These are phyloP conservation scores for Russula sp. DNA, from an alignment of 768 basidiomycete genomes.

Conservation along the genomic window DNA sequence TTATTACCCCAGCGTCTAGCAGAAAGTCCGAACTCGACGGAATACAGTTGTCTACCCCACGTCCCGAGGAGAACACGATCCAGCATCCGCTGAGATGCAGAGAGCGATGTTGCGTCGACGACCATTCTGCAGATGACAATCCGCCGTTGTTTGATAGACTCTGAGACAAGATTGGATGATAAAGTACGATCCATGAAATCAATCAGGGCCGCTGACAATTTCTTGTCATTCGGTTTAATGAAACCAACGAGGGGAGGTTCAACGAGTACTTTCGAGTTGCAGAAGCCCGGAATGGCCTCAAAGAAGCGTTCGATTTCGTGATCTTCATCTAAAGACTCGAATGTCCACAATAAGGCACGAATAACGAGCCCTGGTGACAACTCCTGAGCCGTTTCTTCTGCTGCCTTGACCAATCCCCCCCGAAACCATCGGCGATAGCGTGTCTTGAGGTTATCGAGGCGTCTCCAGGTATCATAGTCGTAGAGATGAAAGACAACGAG, in stretches of 20 bases:
- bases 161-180: conserved; percentile 2
- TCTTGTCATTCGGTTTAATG: conserved; percentile 8
- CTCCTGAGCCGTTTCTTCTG: not conserved
- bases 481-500: not conserved
- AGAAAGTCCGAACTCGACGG: not conserved
- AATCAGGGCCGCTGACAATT: not conserved
- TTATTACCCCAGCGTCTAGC: not conserved
- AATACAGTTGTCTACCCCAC: conserved; percentile 1
- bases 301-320: conserved; percentile 12
- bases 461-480: not conserved
- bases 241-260: not conserved
- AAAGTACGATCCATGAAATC: conserved; percentile 6
- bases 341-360: conserved; percentile 8
- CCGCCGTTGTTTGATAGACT: conserved; percentile 8
- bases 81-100: conserved; percentile 2
- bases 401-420: not conserved
- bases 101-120: not conserved
- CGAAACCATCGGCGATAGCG: not conserved
- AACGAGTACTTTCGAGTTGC: not conserved
- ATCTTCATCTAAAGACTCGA: conserved; percentile 12
- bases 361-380: conserved; percentile 1
- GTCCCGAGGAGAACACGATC: not conserved
- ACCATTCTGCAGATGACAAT: conserved; percentile 2
- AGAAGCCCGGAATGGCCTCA: conserved; percentile 9
- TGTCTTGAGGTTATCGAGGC: not conserved